These are phyloP conservation scores for Hirsutella minnesotensis DNA, from an alignment of 2,329 filamentous ascomycete genomes.

Conservation along the genomic window DNA sequence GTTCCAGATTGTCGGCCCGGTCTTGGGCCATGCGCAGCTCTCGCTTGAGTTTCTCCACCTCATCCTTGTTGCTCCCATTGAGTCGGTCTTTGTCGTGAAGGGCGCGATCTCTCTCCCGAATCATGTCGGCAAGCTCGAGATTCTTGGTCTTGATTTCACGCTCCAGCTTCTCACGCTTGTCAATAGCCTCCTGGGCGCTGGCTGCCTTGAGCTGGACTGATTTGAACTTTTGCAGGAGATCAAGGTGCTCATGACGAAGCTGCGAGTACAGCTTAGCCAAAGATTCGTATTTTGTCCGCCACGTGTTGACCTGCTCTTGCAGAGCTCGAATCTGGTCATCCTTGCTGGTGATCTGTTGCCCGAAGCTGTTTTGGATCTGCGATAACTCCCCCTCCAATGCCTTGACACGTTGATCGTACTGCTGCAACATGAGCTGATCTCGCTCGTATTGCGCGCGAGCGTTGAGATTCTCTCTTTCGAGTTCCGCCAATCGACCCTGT, in stretches of 20 bases:
- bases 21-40: slow-evolving; percentile 89
- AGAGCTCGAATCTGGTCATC: slow-evolving; percentile 89
- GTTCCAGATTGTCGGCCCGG: slow-evolving; percentile 81
- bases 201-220: slow-evolving; percentile 90
- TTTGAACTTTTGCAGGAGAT: slow-evolving; percentile 94
- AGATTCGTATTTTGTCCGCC: slow-evolving; percentile 93
- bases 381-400: slow-evolving; percentile 77
- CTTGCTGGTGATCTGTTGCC: slow-evolving; percentile 76
- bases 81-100: slow-evolving; percentile 84
- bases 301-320: slow-evolving; percentile 95
- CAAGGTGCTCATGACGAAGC: slow-evolving; percentile 85
- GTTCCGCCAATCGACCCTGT: slow-evolving; percentile 85
- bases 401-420: slow-evolving; percentile 92
- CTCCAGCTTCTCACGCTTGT: slow-evolving; percentile 86
- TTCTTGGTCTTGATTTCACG: slow-evolving; percentile 99
- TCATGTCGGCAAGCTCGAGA: slow-evolving; percentile 97
- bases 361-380: slow-evolving; percentile 71
- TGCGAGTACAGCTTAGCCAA: slow-evolving; percentile 96
- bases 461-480: slow-evolving; percentile 90
- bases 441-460: slow-evolving; percentile 90
- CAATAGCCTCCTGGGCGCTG: slow-evolving; percentile 93
- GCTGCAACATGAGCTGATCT: slow-evolving; percentile 94
- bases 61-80: slow-evolving; percentile 80
- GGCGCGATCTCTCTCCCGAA: slow-evolving; percentile 86
- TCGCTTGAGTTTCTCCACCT: slow-evolving; percentile 86